Evolutionary conservation across 106 monocot species (phyloP).

Genomic region (Dactylorhiza incarnata): DNA sequence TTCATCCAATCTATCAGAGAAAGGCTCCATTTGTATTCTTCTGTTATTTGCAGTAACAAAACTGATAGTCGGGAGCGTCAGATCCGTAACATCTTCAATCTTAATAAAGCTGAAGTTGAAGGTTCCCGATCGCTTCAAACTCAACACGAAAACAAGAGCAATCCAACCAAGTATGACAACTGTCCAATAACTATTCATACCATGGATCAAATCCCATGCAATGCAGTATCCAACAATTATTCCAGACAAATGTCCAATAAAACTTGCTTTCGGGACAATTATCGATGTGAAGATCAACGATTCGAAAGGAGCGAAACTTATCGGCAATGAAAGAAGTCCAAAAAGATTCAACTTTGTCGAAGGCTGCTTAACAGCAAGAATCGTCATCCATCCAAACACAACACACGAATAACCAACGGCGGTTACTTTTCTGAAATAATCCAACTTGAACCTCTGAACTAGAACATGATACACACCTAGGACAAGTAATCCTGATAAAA

Average conservation of each 20-base stretch:
- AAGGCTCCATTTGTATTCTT: constrained; percentile 41
- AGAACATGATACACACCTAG: constrained; percentile 63
- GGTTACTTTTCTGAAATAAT: constrained; percentile 75
- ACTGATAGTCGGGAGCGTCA: constrained; percentile 55
- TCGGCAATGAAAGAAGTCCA: constrained; percentile 83
- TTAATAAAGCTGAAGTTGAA: constrained; percentile 70
- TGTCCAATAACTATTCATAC: constrained; percentile 97
- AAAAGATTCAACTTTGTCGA: constrained; percentile 84
- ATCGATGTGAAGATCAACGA: constrained; percentile 86
- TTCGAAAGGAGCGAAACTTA: constrained; percentile 95
- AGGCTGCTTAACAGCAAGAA: constrained; percentile 85
- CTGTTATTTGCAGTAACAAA: constrained; percentile 47
- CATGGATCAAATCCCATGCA: constrained; percentile 91
- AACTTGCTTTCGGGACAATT: constrained; percentile 95
- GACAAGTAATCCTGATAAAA: constrained; percentile 70
- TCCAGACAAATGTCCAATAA: constrained; percentile 88
- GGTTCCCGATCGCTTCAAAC: constrained; percentile 72
- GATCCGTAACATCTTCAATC: constrained; percentile 69
- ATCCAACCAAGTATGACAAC: constrained; percentile 80
- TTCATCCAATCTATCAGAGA: constrained; percentile 31
- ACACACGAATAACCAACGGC: constrained; percentile 92
- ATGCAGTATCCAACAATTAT: constrained; percentile 89
- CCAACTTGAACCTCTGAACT: constrained; percentile 76
- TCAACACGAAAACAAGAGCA: constrained; percentile 47
- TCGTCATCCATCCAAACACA: constrained; percentile 99